A percentile compares a stretch with the other conserved stretches of the same genome.
phyloP scores from a whole-genome alignment of 2,329 filamentous ascomycete genomes.

The Septoria linicola region DNA sequence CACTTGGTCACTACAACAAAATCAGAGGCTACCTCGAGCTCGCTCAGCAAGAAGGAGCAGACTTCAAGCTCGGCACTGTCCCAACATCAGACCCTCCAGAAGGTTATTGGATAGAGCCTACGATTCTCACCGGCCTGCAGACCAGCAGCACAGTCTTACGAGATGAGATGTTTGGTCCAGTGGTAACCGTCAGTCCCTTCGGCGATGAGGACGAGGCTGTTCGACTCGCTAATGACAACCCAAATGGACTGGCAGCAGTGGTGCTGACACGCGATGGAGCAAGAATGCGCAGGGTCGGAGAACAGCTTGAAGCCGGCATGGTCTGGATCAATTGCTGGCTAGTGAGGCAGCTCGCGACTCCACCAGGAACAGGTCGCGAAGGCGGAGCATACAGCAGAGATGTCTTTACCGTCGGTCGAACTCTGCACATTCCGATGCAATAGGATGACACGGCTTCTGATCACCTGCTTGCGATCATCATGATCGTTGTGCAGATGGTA shows the following conservation, averaged over 20 bases:
- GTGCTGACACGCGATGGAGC: conserved; percentile 15
- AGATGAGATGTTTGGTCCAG: conserved; percentile 42
- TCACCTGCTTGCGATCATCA: too few relatives aligned
- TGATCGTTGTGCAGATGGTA: conserved; percentile 4
- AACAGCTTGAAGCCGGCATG: conserved; percentile 16
- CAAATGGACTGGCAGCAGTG: conserved; percentile 18
- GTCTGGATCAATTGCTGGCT: conserved; percentile 20
- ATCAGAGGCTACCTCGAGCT: conserved; percentile 15
- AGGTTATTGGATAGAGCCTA: conserved; percentile 47
- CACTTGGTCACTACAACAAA: conserved; percentile 14
- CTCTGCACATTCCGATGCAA: conserved; percentile 18
- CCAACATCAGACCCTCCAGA: conserved; percentile 4
- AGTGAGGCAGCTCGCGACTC: conserved; percentile 14
- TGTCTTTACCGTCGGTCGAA: conserved; percentile 17
- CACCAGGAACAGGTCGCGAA: conserved; percentile 17
- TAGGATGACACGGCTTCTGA: too few relatives aligned
- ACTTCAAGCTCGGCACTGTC: conserved; percentile 9
- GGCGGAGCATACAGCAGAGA: conserved; percentile 18
- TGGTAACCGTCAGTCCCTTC: conserved; percentile 40
- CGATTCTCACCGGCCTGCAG: conserved; percentile 47
- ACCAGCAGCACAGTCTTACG: conserved; percentile 39
- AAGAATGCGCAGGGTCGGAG: conserved; percentile 17
- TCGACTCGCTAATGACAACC: conserved; percentile 36
- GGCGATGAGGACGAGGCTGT: conserved; percentile 37
- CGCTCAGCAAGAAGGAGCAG: conserved; percentile 13